Base-by-base conservation (phyloP, 371 early-diverging fungal genomes). In the Mortierella sp. region DNA sequence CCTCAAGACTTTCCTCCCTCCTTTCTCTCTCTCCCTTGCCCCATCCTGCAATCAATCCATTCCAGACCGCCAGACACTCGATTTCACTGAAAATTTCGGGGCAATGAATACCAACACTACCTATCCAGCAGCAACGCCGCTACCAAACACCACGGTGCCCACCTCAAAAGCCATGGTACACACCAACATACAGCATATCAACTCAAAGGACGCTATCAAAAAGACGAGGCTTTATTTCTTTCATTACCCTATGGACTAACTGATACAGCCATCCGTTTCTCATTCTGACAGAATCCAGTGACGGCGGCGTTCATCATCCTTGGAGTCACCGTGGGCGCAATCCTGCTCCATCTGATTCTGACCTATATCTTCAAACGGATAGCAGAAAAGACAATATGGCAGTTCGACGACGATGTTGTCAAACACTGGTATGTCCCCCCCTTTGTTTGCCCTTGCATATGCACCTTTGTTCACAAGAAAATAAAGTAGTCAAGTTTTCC, bases 361-460 rank as follows among this genome's bases (percentile, higher is more conserved):
- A 64, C 77, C 1, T 67, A 77, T 40, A 68, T 86, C 8, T 77
- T 87, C 37, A 84, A 69, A 31, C 39, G 73, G 22, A 11, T 85
- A 6, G 85, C 86, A 41, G 68, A 70, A 26, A 85, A 66, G 73
- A 79, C 86, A 11, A 71, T 77, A 41, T 85, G 80, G 79, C 70
- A 76, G 47, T 79, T 87, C 67, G 87, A 87, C 64, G 74, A 81
- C 55, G 87, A 86, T 31, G 19, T 87, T 47, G 82, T 87, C 48
- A 77, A 78, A 40, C 65, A 79, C 41, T 86, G 86, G 87, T 87
- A 79, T 14, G 66, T 9, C 29, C 58, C 26, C 22, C 14, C 10
- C 8, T 3, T 41, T 67, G 14, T 26, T 37, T 7, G 14, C 13
- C 47, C 29, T 34, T 47, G 9, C 24, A 16, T 61, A 26, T 31